Percentiles rank a stretch among this genome's conserved stretches.
phyloP scores from a whole-genome alignment of 2,329 filamentous ascomycete genomes.

The Lecanicillium sp. region DNA sequence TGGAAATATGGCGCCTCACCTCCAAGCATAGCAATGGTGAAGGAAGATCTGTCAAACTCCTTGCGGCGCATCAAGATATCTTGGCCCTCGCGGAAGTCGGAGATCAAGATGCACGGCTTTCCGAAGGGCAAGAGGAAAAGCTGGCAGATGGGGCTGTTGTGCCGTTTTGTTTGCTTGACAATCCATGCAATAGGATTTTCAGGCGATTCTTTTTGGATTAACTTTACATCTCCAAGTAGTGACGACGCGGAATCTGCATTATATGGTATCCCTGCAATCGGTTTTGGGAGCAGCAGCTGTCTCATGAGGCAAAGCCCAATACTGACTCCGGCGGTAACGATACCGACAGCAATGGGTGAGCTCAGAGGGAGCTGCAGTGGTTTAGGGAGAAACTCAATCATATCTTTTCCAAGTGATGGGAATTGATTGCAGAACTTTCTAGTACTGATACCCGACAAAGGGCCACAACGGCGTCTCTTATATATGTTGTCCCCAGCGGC shows the following conservation, averaged over 20 bases:
- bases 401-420: no score
- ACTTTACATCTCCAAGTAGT: background rate
- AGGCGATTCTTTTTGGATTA: background rate
- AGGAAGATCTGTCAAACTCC: conserved; percentile 35
- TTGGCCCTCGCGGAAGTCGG: conserved; percentile 31
- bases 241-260: background rate
- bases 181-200: background rate
- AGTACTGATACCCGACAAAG: no score
- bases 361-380: no score
- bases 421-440: no score
- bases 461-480: no score
- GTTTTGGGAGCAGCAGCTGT: background rate
- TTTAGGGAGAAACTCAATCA: no score
- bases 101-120: conserved; percentile 34
- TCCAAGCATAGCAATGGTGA: conserved; percentile 23
- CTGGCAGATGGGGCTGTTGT: conserved; percentile 29
- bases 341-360: no score
- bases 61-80: conserved; percentile 36
- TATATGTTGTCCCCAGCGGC: no score
- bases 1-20: conserved; percentile 26
- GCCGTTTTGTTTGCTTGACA: background rate
- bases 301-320: conserved; percentile 1
- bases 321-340: no score
- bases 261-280: background rate
- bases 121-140: conserved; percentile 35